Evolutionary conservation across 805 yeast genomes (phyloP).

Genomic region (Wickerhamomyces sydowiorum): DNA sequence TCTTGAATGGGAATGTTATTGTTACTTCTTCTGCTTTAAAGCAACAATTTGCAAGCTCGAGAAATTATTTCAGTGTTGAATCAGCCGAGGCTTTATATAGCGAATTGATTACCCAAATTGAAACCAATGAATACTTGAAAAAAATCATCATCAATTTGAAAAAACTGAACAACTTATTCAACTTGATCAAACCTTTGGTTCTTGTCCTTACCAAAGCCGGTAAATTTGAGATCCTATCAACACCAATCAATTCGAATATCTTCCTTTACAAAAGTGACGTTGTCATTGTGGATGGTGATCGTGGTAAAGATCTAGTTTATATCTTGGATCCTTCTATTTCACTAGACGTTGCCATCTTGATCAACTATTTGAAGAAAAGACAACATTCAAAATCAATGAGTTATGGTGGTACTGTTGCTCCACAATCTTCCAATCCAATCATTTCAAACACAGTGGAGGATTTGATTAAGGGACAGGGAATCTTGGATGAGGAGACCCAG

Average conservation of each 20-base stretch:
- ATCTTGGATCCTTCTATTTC: conserved; percentile 60
- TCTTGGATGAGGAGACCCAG: conserved; percentile 34
- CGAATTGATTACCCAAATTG: conserved; percentile 25
- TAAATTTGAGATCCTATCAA: conserved; percentile 63
- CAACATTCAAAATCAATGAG: conserved; percentile 53
- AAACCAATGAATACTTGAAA: conserved; percentile 26
- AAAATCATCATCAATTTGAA: conserved; percentile 19
- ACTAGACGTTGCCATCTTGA: conserved; percentile 60
- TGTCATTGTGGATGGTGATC: conserved; percentile 76
- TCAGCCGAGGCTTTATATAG: conserved; percentile 33
- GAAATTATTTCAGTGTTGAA: conserved; percentile 49
- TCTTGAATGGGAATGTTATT: conserved; percentile 49
- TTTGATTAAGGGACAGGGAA: conserved; percentile 18
- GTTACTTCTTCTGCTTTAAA: conserved; percentile 56
- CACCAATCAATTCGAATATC: conserved; percentile 60
- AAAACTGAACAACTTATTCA: conserved; percentile 21
- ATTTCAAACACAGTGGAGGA: conserved; percentile 19
- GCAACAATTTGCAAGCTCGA: conserved; percentile 39
- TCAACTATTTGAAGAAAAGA: conserved; percentile 69
- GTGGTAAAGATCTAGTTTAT: conserved; percentile 77
- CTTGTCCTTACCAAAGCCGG: conserved; percentile 57
- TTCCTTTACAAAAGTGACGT: conserved; percentile 54
- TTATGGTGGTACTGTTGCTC: conserved; percentile 4
- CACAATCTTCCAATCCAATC: background rate
- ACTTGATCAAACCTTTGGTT: conserved; percentile 25